Evolutionary conservation across 2,329 filamentous ascomycete genomes (phyloP).

Genomic region (Colletotrichum melonis): DNA sequence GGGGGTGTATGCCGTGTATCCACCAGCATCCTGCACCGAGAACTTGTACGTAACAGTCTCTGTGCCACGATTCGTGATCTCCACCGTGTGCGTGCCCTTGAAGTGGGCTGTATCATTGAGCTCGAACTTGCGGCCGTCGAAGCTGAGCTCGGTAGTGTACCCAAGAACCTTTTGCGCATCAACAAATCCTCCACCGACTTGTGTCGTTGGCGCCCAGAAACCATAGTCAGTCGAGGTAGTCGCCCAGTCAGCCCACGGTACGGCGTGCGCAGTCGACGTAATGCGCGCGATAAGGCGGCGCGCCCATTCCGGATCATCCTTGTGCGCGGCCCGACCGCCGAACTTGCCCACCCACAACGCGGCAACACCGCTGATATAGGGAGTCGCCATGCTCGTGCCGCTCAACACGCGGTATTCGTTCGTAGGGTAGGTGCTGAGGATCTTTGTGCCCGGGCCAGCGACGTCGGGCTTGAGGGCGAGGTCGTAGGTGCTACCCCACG

Average conservation of each 20-base stretch:
- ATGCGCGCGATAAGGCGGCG: slow-evolving; percentile 44
- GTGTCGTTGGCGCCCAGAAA: slow-evolving; percentile 46
- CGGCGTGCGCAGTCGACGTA: slow-evolving; percentile 44
- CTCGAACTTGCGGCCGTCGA: slow-evolving; percentile 46
- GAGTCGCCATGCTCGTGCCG: slow-evolving; percentile 62
- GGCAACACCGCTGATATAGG: slow-evolving; percentile 55
- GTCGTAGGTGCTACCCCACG: slow-evolving; percentile 56
- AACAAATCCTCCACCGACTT: slow-evolving; percentile 54
- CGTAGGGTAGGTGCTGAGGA: slow-evolving; percentile 54
- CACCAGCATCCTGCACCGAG: slow-evolving; percentile 44
- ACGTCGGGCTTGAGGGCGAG: slow-evolving; percentile 56
- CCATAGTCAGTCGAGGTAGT: slow-evolving; percentile 39
- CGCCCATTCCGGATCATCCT: slow-evolving; percentile 44
- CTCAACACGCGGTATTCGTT: slow-evolving; percentile 51
- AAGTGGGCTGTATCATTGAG: slow-evolving; percentile 58
- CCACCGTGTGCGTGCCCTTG: slow-evolving; percentile 38
- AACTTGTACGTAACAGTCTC: slow-evolving; percentile 47
- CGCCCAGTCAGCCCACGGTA: slow-evolving; percentile 43
- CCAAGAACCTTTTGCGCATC: slow-evolving; percentile 53
- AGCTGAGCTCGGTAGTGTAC: slow-evolving; percentile 48
- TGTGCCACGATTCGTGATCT: slow-evolving; percentile 50
- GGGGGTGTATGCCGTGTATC: slow-evolving; percentile 45
- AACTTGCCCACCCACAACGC: slow-evolving; percentile 47
- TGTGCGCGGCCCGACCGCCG: slow-evolving; percentile 45
- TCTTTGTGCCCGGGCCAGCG: slow-evolving; percentile 53